Percentiles rank a stretch among this genome's conserved stretches.
These are phyloP conservation scores for Linnemannia exigua DNA, from an alignment of 192 early-diverging fungal genomes.

Conservation along the genomic window DNA sequence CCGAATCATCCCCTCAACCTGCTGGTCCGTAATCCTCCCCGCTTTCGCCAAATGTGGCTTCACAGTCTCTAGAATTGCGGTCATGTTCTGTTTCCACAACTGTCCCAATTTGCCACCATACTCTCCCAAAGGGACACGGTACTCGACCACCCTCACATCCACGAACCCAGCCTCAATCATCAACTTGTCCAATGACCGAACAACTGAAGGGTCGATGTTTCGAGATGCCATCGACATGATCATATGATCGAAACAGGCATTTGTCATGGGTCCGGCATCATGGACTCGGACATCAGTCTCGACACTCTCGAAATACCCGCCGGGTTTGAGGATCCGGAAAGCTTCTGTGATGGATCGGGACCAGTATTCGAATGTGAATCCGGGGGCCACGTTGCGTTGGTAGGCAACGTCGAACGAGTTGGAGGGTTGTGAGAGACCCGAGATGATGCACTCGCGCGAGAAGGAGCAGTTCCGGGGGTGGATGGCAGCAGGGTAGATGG, in stretches of 20 bases:
- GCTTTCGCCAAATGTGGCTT: conserved; percentile 24
- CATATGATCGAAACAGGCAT: conserved; percentile 31
- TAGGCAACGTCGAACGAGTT: conserved; percentile 49
- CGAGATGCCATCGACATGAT: conserved; percentile 32
- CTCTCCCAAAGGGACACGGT: conserved; percentile 34
- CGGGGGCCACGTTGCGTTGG: conserved; percentile 38
- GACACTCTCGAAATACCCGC: conserved; percentile 55
- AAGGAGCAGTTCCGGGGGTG: conserved; percentile 57
- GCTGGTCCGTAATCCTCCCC: neutral
- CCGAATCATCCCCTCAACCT: conserved; percentile 23
- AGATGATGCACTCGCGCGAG: conserved; percentile 28
- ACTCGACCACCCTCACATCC: conserved; percentile 44
- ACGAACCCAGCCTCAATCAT: conserved; percentile 33
- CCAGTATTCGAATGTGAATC: conserved; percentile 49
- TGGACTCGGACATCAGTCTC: conserved; percentile 46
- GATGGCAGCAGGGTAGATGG: conserved; percentile 55
- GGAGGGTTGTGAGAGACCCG: conserved; percentile 41
- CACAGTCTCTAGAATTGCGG: conserved; percentile 30
- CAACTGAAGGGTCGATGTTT: conserved; percentile 27
- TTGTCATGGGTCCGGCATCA: conserved; percentile 26
- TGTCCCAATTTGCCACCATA: conserved; percentile 37
- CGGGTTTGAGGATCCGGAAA: conserved; percentile 40
- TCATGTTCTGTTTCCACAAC: conserved; percentile 43
- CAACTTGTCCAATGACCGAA: conserved; percentile 19
- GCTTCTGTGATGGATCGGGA: conserved; percentile 28